Percentiles rank a stretch among this genome's conserved stretches.
Conservation (phyloP, 73 alveolate species). For the Tetrahymena elliotti region DNA sequence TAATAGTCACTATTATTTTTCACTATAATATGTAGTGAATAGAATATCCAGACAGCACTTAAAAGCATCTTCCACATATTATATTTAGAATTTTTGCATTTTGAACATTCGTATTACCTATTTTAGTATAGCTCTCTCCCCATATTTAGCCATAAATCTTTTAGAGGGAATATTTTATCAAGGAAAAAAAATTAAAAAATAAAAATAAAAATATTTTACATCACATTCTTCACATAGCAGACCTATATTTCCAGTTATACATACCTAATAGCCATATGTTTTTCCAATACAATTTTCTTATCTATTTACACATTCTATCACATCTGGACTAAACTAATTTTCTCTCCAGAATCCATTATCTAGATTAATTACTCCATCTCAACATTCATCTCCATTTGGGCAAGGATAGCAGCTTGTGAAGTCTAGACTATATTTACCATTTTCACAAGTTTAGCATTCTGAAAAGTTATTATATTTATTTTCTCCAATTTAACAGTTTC, state of each 20-base stretch:
- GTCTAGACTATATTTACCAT: not conserved
- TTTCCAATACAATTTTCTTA: not conserved
- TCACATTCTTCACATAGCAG: not conserved
- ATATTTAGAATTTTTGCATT: not conserved
- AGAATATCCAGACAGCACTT: not conserved
- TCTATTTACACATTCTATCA: not conserved
- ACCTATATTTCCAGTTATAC: not conserved
- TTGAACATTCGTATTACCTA: not conserved
- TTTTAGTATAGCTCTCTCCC: not conserved
- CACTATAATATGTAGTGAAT: not conserved
- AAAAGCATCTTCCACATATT: not conserved
- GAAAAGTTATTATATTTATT: too few species aligned
- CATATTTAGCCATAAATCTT: not conserved
- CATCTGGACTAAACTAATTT: not conserved
- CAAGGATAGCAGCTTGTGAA: not conserved
- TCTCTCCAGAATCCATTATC: not conserved
- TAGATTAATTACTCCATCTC: not conserved
- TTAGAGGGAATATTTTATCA: too few species aligned
- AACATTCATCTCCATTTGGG: not conserved
- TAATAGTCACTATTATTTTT: not conserved
- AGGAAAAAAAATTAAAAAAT: too few species aligned
- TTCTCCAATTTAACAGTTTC: not conserved
- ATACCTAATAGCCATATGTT: not conserved
- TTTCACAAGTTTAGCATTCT: not conserved
- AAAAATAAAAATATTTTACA: not conserved